These are phyloP conservation scores for Capsella bursapastoris DNA, from an alignment of 345 rosid species.

Conservation along the genomic window DNA sequence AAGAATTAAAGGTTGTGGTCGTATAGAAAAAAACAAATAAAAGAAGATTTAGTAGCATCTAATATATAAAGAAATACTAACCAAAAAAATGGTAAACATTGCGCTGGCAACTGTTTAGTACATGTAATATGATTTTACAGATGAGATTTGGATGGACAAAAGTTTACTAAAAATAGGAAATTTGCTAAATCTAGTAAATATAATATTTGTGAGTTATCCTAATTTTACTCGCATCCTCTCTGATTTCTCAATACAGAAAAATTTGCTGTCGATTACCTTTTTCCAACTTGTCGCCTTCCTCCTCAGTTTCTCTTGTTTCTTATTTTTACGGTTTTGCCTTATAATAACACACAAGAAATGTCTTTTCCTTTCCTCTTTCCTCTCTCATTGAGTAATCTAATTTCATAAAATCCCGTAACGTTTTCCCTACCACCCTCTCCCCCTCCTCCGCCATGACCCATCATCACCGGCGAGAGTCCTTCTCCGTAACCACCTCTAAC, in stretches of 20 bases:
- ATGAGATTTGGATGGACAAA: slow-evolving; percentile 38
- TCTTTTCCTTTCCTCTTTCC: slow-evolving; percentile 49
- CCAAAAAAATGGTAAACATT: background rate
- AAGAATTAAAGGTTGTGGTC: background rate
- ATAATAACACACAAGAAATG: slow-evolving; percentile 40
- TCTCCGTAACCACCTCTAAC: slow-evolving; percentile 50
- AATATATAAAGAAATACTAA: background rate
- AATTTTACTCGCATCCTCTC: slow-evolving; percentile 41
- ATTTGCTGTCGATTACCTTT: slow-evolving; percentile 43
- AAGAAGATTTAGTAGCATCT: background rate
- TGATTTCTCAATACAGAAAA: slow-evolving; percentile 37
- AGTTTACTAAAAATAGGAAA: slow-evolving; percentile 27
- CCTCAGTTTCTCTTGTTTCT: slow-evolving; percentile 28
- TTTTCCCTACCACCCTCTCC: slow-evolving; percentile 32
- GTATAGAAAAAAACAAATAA: background rate
- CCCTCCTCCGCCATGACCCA: slow-evolving; percentile 52
- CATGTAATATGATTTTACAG: slow-evolving; percentile 17
- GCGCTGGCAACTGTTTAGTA: slow-evolving; percentile 22
- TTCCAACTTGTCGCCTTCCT: slow-evolving; percentile 38
- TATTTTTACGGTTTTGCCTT: slow-evolving; percentile 34
- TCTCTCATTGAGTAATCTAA: slow-evolving; percentile 52
- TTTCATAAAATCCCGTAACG: slow-evolving; percentile 36
- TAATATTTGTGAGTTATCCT: slow-evolving; percentile 24
- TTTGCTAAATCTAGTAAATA: slow-evolving; percentile 35
- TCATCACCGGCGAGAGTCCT: slow-evolving; percentile 56